Base-by-base conservation (phyloP, 305 asterid genomes). In the Fraxinus latifolia region DNA sequence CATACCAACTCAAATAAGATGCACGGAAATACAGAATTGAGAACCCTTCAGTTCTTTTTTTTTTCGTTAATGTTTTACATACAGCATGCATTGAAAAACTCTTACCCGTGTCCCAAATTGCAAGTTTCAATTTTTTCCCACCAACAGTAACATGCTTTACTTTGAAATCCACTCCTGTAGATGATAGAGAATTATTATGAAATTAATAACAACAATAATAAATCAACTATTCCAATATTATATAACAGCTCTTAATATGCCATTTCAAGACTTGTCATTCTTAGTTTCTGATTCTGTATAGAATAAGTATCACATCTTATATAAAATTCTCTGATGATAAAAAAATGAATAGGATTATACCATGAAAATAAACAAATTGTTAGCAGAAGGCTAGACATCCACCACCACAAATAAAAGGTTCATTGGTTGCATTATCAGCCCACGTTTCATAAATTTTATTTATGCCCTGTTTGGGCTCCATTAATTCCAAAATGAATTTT, bases 61-160 rank as follows among this genome's bases (percentile, higher is more conserved):
- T 29, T 29, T 29, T 29, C 8, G 17, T 31, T 12, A 27, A 68
- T 12, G 11, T 68, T 3, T 29, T 29, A 29, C 74, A 27, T 68
- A 23, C 19, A 68, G 39, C 36, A 25, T 50, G 21, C 60, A 50
- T 50, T 67, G 14, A 9, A 67, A 33, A 67, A 80, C 55, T 55
- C 87, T 82, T 91, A 93, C 99, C 99, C 62, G 98, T 93, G 89
- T 95, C 99, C 99, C 99, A 95, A 39, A 95, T 95, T 53, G 99
- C 99, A 89, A 95, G 98, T 92, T 95, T 93, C 95, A 95, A 77
- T 79, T 89, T 95, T 87, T 95, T 94, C 81, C 97, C 99, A 72
- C 97, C 98, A 79, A 89, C 78, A 21, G 94, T 92, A 68, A 92
- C 97, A 81, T 91, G 92, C 85, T 95, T 93, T 78, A 95, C 97